phyloP scores from a whole-genome alignment of 495 filamentous ascomycete species.

The Penicillium malachiteum region DNA sequence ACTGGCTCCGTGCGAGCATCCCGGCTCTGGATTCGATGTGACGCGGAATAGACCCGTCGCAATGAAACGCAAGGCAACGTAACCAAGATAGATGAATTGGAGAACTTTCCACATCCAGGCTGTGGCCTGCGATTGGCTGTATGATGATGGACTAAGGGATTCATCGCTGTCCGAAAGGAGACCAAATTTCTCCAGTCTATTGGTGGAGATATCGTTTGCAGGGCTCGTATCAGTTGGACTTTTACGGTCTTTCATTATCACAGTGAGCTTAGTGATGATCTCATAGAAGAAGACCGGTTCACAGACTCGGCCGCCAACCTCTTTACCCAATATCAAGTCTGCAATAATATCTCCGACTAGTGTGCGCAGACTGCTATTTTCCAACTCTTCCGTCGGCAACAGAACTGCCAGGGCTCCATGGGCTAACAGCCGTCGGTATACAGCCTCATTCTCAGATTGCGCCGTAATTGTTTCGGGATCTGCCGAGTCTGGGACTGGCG shows the following conservation, averaged over 20 bases:
- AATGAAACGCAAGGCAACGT: conserved; percentile 63
- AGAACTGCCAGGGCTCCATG: conserved; percentile 75
- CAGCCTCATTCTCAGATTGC: conserved; percentile 72
- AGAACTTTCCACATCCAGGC: conserved; percentile 66
- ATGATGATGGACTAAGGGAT: conserved; percentile 11
- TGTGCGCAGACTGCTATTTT: conserved; percentile 77
- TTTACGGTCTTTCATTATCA: conserved; percentile 31
- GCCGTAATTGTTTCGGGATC: conserved; percentile 50
- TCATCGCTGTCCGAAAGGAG: conserved; percentile 40
- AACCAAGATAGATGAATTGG: conserved; percentile 65
- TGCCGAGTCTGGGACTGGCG: conserved; percentile 63
- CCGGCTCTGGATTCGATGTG: conserved; percentile 32
- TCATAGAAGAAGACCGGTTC: conserved; percentile 88
- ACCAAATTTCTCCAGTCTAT: conserved; percentile 47
- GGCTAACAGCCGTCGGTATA: conserved; percentile 79
- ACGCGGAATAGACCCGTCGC: conserved; percentile 49
- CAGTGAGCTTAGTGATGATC: conserved; percentile 63
- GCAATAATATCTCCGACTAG: conserved; percentile 83
- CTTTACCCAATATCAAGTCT: conserved; percentile 78
- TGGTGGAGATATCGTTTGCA: conserved; percentile 21
- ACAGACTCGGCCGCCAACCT: conserved; percentile 71
- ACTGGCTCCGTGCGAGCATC: conserved; percentile 22
- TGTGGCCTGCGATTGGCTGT: conserved; percentile 32
- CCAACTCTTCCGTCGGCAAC: conserved; percentile 87
- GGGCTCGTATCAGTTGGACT: conserved; percentile 22